Evolutionary conservation across 2,329 filamentous ascomycete species (phyloP).

Genomic region (Arthroderma sp.): DNA sequence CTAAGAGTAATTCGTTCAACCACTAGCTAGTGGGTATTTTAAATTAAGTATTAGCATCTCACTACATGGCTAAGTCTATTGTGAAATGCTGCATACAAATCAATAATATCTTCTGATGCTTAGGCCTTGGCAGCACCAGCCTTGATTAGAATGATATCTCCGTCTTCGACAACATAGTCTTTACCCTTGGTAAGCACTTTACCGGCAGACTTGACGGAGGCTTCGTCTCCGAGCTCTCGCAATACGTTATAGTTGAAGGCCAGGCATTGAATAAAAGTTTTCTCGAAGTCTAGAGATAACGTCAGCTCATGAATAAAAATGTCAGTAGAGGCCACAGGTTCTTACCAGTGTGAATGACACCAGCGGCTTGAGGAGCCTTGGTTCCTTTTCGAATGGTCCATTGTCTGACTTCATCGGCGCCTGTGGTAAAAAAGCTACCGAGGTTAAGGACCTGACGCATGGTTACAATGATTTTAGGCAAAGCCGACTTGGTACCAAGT

Average conservation of each 20-base stretch:
- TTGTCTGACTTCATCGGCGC: slow-evolving; percentile 89
- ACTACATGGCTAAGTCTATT: too few species aligned
- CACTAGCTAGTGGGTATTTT: too few species aligned
- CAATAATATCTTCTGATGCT: not conserved
- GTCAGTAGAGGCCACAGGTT: not conserved
- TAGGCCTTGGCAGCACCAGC: slow-evolving; percentile 37
- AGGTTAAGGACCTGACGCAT: slow-evolving; percentile 90
- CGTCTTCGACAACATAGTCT: slow-evolving; percentile 57
- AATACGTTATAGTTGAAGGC: slow-evolving; percentile 79
- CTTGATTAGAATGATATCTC: slow-evolving; percentile 71
- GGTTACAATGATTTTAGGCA: slow-evolving; percentile 80
- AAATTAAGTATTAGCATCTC: too few species aligned
- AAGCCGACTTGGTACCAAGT: slow-evolving; percentile 69
- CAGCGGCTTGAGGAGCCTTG: slow-evolving; percentile 94
- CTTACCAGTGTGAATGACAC: slow-evolving; percentile 74
- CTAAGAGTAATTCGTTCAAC: too few species aligned
- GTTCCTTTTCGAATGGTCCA: slow-evolving; percentile 95
- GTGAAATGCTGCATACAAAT: too few species aligned
- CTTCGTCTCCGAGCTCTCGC: slow-evolving; percentile 79
- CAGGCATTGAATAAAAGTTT: slow-evolving; percentile 95
- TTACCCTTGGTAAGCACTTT: slow-evolving; percentile 99
- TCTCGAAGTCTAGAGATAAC: slow-evolving; percentile 63
- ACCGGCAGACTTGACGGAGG: slow-evolving; percentile 78
- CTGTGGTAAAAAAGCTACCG: slow-evolving; percentile 93
- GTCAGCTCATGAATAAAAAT: not conserved